Evolutionary conservation across 805 yeast genomes (phyloP), one percentile per base, ranked within the genome.

Genomic region (Saturnispora halmiae): DNA sequence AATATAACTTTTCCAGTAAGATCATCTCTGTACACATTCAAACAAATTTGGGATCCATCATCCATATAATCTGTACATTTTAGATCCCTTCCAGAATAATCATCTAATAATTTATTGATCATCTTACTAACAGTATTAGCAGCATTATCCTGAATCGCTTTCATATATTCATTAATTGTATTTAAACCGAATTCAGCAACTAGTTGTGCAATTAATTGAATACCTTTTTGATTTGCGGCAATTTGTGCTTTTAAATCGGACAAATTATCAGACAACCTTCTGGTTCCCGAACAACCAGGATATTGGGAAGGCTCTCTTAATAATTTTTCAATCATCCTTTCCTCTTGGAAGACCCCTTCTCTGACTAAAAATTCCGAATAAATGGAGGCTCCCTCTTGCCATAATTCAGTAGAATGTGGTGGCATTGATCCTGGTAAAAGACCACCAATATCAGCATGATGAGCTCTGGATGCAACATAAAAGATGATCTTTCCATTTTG

Each of bases 361-460:
- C 69, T 61, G 6, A 87, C 90, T 13, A 90, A 67, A 45, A 82
- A 68, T 55, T 81, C 88, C 1, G 92, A 79, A 52, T 75, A 72
- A 27, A 90, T 86, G 3, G 84, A 75, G 2, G 95, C 96, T 34
- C 96, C 97, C 61, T 88, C 96, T 55, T 88, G 88, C 68, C 77
- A 81, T 31, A 90, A 63, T 44, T 78, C 77, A 52, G 79, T 84
- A 2, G 96, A 85, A 54, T 82, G 78, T 8, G 96, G 95, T 13
- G 96, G 96, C 87, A 88, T 86, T 0, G 94, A 82, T 1, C 96
- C 96, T 1, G 96, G 95, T 27, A 85, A 63, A 43, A 81, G 75
- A 11, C 95, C 94, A 14, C 97, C 96, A 54, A 90, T 88, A 60
- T 88, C 97, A 5, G 96, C 88, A 62, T 90, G 97, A 61, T 88